Conservation (phyloP, 805 yeast genomes). For the Barnettozyma vustinii region DNA sequence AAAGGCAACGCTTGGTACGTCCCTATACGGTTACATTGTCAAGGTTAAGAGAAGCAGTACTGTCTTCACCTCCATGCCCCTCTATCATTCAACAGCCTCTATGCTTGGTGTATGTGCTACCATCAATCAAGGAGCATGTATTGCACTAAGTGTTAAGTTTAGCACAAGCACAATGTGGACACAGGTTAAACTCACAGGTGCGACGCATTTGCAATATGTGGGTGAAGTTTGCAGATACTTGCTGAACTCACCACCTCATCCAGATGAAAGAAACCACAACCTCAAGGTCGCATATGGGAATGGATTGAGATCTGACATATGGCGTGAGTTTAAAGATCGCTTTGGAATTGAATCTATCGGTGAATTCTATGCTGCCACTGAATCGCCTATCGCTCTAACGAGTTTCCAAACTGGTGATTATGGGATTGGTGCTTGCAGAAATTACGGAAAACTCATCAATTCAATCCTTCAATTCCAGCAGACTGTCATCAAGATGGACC, state of each 20-base stretch:
- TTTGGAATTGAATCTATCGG: constrained; percentile 74
- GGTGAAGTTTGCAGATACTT: constrained; percentile 93
- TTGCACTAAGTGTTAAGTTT: constrained; percentile 75
- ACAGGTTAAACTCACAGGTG: constrained; percentile 62
- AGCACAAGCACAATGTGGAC: constrained; percentile 87
- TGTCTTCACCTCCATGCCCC: constrained; percentile 89
- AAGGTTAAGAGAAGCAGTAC: constrained; percentile 48
- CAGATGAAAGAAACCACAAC: constrained; percentile 57
- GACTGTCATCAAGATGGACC: constrained; percentile 67
- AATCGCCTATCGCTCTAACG: constrained; percentile 84
- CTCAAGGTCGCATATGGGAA: constrained; percentile 81
- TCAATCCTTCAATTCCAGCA: constrained; percentile 47
- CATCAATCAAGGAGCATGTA: constrained; percentile 61
- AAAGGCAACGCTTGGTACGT: constrained; percentile 67
- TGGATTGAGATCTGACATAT: constrained; percentile 84
- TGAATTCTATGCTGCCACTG: constrained; percentile 92
- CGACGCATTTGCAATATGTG: constrained; percentile 87
- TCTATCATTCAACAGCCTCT: constrained; percentile 93
- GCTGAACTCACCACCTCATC: constrained; percentile 56
- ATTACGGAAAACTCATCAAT: constrained; percentile 60
- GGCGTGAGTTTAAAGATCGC: constrained; percentile 73
- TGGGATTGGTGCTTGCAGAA: constrained; percentile 87
- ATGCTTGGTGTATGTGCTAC: constrained; percentile 77
- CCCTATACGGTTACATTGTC: constrained; percentile 64
- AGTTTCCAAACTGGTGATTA: constrained; percentile 69